phyloP scores from a whole-genome alignment of 306 rosid genomes.

The Cicer judaicum region DNA sequence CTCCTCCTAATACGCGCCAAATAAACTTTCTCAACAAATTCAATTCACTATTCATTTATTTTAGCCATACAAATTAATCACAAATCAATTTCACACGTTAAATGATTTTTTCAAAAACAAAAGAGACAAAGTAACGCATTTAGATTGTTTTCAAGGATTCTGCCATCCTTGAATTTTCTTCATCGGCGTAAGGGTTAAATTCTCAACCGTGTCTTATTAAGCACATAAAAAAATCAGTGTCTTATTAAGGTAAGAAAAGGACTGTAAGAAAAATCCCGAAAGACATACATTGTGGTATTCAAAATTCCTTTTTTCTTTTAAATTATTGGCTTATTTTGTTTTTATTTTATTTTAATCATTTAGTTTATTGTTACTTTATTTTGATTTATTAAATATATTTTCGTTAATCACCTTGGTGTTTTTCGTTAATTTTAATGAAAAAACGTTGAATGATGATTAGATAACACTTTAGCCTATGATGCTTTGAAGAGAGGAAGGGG shows the following conservation, averaged over 20 bases:
- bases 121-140: not conserved
- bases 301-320: too few species aligned
- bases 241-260: not conserved
- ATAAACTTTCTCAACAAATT: not conserved
- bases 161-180: not conserved
- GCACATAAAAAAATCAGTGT: too few species aligned
- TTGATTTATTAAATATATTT: too few species aligned
- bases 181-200: not conserved
- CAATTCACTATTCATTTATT: conserved; percentile 6
- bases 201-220: not conserved
- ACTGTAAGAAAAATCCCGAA: not conserved
- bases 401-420: too few species aligned
- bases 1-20: conserved; percentile 21
- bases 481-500: too few species aligned
- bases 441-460: too few species aligned
- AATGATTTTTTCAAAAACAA: not conserved
- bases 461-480: too few species aligned
- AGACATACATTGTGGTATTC: not conserved
- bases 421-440: too few species aligned
- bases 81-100: not conserved
- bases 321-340: too few species aligned
- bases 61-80: not conserved
- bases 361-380: too few species aligned
- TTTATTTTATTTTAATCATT: too few species aligned
- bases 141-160: not conserved